A percentile compares a stretch with the other conserved stretches of the same genome.
phyloP scores from a whole-genome alignment of 345 rosid genomes.

The Brassica carinata region DNA sequence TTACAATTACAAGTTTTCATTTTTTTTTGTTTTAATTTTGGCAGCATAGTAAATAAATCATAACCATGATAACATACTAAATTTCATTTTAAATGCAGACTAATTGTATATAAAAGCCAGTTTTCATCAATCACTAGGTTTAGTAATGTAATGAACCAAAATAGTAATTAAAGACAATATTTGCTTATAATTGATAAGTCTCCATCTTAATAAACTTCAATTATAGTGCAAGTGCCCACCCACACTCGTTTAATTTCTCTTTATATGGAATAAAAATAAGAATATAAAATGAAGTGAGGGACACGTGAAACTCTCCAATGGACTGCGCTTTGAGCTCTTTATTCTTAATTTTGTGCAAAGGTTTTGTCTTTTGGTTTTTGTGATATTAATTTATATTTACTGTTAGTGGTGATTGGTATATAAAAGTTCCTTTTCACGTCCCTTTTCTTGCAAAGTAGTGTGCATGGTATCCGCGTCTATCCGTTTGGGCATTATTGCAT shows the following conservation, averaged over 20 bases:
- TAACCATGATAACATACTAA: not conserved
- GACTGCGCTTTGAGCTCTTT: constrained; percentile 6
- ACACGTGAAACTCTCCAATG: constrained; percentile 36
- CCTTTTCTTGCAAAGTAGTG: constrained; percentile 31
- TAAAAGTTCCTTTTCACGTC: constrained; percentile 23
- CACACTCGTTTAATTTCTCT: constrained; percentile 17
- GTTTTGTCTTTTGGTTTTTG: constrained; percentile 5
- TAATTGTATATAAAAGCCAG: not conserved
- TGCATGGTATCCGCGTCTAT: constrained; percentile 34
- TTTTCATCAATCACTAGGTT: not conserved
- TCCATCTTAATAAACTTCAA: not conserved
- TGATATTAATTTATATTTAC: not conserved
- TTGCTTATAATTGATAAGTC: not conserved
- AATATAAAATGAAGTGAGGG: constrained; percentile 10
- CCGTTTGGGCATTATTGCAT: constrained; percentile 31
- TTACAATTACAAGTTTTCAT: too few relatives aligned
- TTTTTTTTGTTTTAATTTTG: not conserved
- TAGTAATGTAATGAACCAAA: not conserved
- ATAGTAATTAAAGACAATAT: not conserved
- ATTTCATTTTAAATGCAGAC: not conserved
- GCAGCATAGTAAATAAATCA: not conserved
- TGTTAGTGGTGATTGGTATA: constrained; percentile 24
- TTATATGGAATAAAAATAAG: constrained; percentile 4
- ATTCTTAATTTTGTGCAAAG: not conserved
- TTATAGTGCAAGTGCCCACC: constrained; percentile 14